Base-by-base conservation (phyloP, 2,329 filamentous ascomycete genomes). In the Scedosporium apiospermum region DNA sequence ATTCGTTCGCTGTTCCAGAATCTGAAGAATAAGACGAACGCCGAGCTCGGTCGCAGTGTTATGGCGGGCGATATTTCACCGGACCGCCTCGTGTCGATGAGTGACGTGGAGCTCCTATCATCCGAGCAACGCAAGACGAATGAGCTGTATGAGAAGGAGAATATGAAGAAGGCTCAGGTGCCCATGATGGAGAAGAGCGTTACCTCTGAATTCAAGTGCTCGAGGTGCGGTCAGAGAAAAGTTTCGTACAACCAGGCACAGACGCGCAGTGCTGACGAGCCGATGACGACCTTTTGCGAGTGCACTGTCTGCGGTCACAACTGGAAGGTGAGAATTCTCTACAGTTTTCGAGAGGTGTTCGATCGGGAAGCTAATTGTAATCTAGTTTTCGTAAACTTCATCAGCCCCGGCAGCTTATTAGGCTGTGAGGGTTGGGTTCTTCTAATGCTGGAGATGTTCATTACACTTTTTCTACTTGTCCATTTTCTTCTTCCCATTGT, bases 151-250 rank as follows among this genome's bases (percentile, higher is more conserved):
- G 83, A 92, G 72, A 86, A 90, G 76, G 91, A 97, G 77, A 99
- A 99, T 76, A 93, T 98, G 90, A 92, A 92, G 79, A 91, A 93
- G 76, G 91, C 95, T 1, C 96, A 98, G 87, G 93, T 96, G 10
- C 90, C 93, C 63, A 89, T 93, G 81, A 89, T 87, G 18, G 89
- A 96, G 77, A 95, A 92, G 82, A 93, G 89, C 72, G 91, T 97
- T 77, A 92, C 88, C 73, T 88, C 89, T 72, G 90, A 88, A 63
- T 82, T 98, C 71, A 88, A 91, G 76, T 99, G 95, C 78, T 86
- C 91, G 71, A 93, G 92, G 75, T 99, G 95, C 77, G 90, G 90
- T 70, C 83, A 96, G 82, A 93, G 90, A 80, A 93, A 91, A 81
- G 95, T 98, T 72, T 92, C 89, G 75, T 99, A 99, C 77, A 91